Evolutionary conservation across 805 yeast species (phyloP).

Genomic region (Yamadazyma sp.): DNA sequence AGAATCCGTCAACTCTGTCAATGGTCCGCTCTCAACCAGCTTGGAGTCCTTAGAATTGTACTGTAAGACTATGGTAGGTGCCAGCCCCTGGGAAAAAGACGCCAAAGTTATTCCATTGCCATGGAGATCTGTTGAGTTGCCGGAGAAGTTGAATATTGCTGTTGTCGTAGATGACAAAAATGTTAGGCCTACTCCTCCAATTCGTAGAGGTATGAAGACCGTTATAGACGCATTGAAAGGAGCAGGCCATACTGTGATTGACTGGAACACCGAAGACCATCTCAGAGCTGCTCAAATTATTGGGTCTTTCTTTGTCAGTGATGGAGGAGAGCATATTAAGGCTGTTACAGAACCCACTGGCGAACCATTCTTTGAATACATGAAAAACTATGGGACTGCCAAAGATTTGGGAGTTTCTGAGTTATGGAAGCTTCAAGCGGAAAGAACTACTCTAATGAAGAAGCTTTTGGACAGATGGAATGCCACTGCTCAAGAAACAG

Average conservation of each 20-base stretch:
- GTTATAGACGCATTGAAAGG: slow-evolving; percentile 53
- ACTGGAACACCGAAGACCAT: slow-evolving; percentile 57
- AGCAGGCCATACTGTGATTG: slow-evolving; percentile 58
- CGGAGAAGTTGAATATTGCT: slow-evolving; percentile 45
- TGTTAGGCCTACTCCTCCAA: slow-evolving; percentile 64
- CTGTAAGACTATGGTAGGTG: slow-evolving; percentile 29
- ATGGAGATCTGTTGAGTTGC: slow-evolving; percentile 49
- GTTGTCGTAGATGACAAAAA: slow-evolving; percentile 66
- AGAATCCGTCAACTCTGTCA: slow-evolving; percentile 61
- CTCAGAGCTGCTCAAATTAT: slow-evolving; percentile 60
- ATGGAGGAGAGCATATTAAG: slow-evolving; percentile 62
- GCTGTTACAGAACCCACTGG: slow-evolving; percentile 59
- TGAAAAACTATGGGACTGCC: slow-evolving; percentile 56
- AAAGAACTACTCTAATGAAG: slow-evolving; percentile 53
- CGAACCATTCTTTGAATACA: slow-evolving; percentile 65
- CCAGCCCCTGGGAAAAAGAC: slow-evolving; percentile 63
- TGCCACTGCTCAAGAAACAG: slow-evolving; percentile 48
- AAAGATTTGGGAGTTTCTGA: slow-evolving; percentile 52
- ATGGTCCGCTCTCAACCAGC: slow-evolving; percentile 38
- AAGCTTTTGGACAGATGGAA: slow-evolving; percentile 57
- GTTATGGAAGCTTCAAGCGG: slow-evolving; percentile 47
- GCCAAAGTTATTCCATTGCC: slow-evolving; percentile 48
- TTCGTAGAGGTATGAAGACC: slow-evolving; percentile 52
- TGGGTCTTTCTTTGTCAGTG: slow-evolving; percentile 56
- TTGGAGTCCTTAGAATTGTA: slow-evolving; percentile 14